Base-by-base conservation (phyloP, 805 yeast species). In the Cyberlindnera mrakii region DNA sequence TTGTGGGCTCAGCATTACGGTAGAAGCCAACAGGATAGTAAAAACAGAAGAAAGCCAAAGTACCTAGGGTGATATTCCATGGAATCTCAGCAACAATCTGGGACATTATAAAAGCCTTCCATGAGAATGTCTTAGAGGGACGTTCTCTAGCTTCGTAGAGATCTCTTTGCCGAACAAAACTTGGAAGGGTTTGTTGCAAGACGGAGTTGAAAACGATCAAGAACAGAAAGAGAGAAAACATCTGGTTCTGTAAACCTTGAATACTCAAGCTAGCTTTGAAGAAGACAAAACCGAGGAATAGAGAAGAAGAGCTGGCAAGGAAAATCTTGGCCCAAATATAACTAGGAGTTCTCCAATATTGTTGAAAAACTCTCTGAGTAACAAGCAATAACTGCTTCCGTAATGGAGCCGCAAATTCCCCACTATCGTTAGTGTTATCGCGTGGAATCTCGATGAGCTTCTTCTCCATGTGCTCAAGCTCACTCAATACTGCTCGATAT, bases 241-340 rank as follows among this genome's bases (percentile, higher is more conserved):
- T 80, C 66, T 83, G 93, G 63, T 87, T 85, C 62, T 87, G 95
- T 55, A 86, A 61, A 58, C 86, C 81, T 64, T 78, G 91, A 37
- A 74, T 57, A 4, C 86, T 71, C 14, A 69, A 72, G 44, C 70
- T 68, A 23, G 91, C 85, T 47, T 80, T 80, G 70, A 76, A 85
- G 62, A 82, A 81, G 5, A 88, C 74, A 62, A 83, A 83, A 42
- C 89, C 89, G 58, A 80, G 78, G 67, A 82, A 82, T 30, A 84
- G 53, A 16, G 81, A 68, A 36, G 84, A 65, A 35, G 74, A 60
- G n/a, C 73, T 58, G 19, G 80, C 71, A 60, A 85, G 68, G 45
- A 67, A 63, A 40, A 72, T 53, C 69, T 77, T 83, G 53, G 74
- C 75, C 80, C 79, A 81, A 51, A 75, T 71, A 58, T 74, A 81